Evolutionary conservation across 108 stramenopile species (phyloP), one percentile per base, ranked within the genome.

Genomic region (Skeletonema costatum): DNA sequence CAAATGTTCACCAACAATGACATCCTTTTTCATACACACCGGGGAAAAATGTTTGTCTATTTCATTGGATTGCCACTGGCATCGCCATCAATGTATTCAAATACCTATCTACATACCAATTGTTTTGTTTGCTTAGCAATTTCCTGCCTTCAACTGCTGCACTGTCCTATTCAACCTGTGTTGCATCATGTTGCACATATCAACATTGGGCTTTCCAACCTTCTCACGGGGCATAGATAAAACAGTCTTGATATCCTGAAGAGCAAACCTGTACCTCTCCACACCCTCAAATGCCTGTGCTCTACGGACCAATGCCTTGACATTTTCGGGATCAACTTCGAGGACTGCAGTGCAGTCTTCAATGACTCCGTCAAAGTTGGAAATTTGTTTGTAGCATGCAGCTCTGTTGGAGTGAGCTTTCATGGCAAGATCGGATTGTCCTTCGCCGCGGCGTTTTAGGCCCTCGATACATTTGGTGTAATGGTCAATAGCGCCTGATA

Each of bases 351-450:
- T 97, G 61, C 97, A 98, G 84, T 99, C 99, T 25, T 84, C 83
- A 64, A 99, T 98, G 29, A 92, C 92, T 16, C 95, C 99, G 73
- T 99, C 98, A 74, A 98, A 99, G 87, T 99, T 98, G 74, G 93
- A 94, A 70, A 99, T 96, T 89, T 99, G 98, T 87, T 99, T 99
- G 98, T 97, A 97, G 87, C 99, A 99, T 33, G 99, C 99, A 16
- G 98, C 96, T 64, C 99, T 97, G 74, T 99, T 99, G 77, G 90
- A 75, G 81, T 87, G 94, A 30, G 96, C 97, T 86, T 99, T 99
- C 86, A 99, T 72, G 44, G 97, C 97, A 63, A 99, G 71, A 14
- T 90, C 87, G 60, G 88, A 90, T 32, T 68, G 73, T 5, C 46
- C 75, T 69, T 93, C 82, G 41, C 87, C 86, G 71, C 92, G 84